These are phyloP conservation scores for Licmophora abbreviata DNA, from an alignment of 108 stramenopile genomes.

Conservation along the genomic window DNA sequence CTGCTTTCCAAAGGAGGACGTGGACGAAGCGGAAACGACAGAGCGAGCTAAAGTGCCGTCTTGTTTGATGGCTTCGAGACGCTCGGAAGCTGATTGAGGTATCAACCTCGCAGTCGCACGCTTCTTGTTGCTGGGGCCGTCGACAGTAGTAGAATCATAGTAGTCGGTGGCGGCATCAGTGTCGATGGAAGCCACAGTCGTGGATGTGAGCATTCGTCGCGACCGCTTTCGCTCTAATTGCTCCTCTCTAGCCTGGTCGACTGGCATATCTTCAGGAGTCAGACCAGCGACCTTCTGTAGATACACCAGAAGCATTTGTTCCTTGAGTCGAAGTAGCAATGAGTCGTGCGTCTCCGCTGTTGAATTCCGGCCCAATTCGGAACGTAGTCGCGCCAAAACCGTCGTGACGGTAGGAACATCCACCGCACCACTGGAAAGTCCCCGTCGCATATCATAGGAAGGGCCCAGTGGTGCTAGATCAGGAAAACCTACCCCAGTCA, in stretches of 20 bases:
- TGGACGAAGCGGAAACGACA: neutral
- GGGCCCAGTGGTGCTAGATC: neutral
- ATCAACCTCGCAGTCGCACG: too few species aligned
- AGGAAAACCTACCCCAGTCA: conserved; percentile 13
- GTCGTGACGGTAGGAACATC: neutral
- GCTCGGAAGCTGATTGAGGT: too few species aligned
- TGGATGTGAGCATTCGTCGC: too few species aligned
- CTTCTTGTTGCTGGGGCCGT: too few species aligned
- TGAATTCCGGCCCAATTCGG: neutral
- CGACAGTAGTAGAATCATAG: too few species aligned
- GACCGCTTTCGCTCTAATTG: too few species aligned
- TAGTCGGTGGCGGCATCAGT: too few species aligned
- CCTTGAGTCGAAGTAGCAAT: neutral
- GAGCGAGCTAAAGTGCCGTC: neutral
- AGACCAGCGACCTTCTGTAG: neutral
- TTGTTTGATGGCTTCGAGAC: too few species aligned
- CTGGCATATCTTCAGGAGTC: neutral
- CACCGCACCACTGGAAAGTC: too few species aligned
- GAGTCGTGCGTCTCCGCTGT: neutral
- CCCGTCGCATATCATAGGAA: neutral
- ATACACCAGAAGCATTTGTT: conserved; percentile 1
- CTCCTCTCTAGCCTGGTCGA: neutral
- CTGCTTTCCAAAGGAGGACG: neutral
- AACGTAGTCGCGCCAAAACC: neutral
- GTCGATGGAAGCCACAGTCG: too few species aligned